These are phyloP conservation scores for Fusarium xylarioides DNA, from an alignment of 2,329 filamentous ascomycete genomes.

Conservation along the genomic window DNA sequence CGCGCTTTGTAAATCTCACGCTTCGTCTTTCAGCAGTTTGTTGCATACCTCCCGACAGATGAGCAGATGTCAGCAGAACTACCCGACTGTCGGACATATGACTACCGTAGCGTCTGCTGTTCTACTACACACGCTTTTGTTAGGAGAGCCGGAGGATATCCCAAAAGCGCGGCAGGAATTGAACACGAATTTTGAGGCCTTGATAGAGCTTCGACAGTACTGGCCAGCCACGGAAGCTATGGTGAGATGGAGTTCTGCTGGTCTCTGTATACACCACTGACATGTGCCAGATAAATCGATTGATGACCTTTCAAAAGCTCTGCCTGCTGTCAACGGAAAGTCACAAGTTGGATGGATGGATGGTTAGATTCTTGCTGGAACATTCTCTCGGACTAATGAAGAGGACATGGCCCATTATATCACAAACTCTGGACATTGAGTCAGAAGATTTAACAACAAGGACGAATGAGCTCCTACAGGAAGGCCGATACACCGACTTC, in stretches of 20 bases:
- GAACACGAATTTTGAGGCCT: background rate
- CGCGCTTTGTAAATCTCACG: background rate
- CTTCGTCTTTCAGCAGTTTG: background rate
- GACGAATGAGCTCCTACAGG: background rate
- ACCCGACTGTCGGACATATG: background rate
- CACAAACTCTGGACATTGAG: background rate
- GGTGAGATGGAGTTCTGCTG: rapidly evolving
- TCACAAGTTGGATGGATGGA: conserved; percentile 8
- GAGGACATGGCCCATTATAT: rapidly evolving
- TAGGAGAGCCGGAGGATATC: background rate
- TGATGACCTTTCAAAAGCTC: background rate
- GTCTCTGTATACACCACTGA: rapidly evolving
- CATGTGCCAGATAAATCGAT: background rate
- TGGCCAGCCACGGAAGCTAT: background rate
- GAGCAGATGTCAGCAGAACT: background rate
- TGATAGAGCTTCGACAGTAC: background rate
- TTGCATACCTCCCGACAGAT: background rate
- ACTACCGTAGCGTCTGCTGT: conserved; percentile 1
- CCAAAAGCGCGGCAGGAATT: background rate
- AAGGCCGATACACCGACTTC: background rate
- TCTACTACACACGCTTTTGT: background rate
- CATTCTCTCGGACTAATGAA: background rate
- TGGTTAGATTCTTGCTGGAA: background rate
- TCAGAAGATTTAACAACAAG: background rate
- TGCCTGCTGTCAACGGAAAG: background rate